Evolutionary conservation across 202 grass and related monocot species (phyloP).

Genomic region (Dendrocalamus latiflorus): DNA sequence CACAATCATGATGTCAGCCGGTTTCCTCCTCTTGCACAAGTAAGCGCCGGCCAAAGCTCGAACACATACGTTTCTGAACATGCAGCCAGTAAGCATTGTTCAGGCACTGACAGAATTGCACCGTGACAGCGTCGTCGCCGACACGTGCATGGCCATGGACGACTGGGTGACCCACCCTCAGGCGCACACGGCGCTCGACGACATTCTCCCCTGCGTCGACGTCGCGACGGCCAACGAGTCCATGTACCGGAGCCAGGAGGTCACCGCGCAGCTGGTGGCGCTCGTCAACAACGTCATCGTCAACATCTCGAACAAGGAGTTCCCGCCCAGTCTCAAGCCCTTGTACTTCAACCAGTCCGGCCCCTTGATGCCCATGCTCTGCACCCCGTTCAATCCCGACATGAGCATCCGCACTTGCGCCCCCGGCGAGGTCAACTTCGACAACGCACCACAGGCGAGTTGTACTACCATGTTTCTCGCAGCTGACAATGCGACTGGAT

Average conservation of each 20-base stretch:
- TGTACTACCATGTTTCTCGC: not conserved
- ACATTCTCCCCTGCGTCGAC: constrained; percentile 84
- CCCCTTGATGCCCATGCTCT: constrained; percentile 59
- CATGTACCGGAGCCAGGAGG: constrained; percentile 60
- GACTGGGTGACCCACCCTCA: constrained; percentile 77
- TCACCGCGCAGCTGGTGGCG: constrained; percentile 74
- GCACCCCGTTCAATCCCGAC: constrained; percentile 63
- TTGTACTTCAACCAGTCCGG: constrained; percentile 83
- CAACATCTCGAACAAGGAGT: constrained; percentile 77
- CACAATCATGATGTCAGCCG: constrained; percentile 54
- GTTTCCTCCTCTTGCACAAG: constrained; percentile 83
- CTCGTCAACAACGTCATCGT: constrained; percentile 82
- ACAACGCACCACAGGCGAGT: constrained; percentile 32
- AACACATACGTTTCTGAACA: not conserved
- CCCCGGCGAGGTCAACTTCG: constrained; percentile 56
- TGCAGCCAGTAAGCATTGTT: not conserved
- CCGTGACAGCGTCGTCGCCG: constrained; percentile 59
- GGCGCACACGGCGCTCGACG: constrained; percentile 69
- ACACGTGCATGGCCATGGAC: constrained; percentile 82
- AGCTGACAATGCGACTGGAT: not conserved
- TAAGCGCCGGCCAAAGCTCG: constrained; percentile 20
- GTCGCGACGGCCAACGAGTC: constrained; percentile 66
- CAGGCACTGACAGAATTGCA: not conserved
- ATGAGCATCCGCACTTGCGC: constrained; percentile 49
- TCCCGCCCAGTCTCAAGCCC: constrained; percentile 29